Conservation (phyloP, 306 rosid genomes). For the Medicago lupulina region DNA sequence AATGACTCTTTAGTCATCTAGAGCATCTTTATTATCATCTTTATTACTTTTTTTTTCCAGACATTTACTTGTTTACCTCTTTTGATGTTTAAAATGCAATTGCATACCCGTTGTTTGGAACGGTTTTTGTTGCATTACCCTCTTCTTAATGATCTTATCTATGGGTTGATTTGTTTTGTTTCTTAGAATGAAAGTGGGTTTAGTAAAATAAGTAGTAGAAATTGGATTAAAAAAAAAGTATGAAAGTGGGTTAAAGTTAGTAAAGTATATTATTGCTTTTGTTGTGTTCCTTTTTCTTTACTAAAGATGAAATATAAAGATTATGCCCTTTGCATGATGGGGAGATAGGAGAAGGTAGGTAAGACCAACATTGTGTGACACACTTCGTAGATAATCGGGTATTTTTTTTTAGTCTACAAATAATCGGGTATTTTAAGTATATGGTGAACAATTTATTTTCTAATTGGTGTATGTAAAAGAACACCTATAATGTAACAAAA, state of each 20-base stretch:
- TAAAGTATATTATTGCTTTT: background rate
- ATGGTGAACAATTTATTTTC: background rate
- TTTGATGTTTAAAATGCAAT: constrained; percentile 48
- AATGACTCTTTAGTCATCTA: constrained; percentile 36
- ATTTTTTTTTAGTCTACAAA: too few relatives aligned
- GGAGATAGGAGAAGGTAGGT: background rate
- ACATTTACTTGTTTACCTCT: constrained; percentile 21
- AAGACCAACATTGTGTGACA: background rate
- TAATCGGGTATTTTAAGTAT: background rate
- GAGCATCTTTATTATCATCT: background rate
- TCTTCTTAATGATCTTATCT: constrained; percentile 8
- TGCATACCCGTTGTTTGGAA: constrained; percentile 58
- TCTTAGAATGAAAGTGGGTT: constrained; percentile 45
- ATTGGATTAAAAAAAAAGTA: too few relatives aligned
- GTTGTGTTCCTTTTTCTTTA: background rate
- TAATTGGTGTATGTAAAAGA: background rate
- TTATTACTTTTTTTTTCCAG: constrained; percentile 15
- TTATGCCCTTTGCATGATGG: constrained; percentile 7
- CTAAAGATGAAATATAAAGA: constrained; percentile 28
- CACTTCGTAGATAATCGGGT: background rate
- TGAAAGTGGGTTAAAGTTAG: constrained; percentile 37
- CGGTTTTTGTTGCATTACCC: constrained; percentile 64
- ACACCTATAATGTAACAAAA: background rate
- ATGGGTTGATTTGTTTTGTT: constrained; percentile 49
- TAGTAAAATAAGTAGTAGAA: background rate